Evolutionary conservation across 1,284 basidiomycete genomes (phyloP).

Genomic region (Sparassis latifolia): DNA sequence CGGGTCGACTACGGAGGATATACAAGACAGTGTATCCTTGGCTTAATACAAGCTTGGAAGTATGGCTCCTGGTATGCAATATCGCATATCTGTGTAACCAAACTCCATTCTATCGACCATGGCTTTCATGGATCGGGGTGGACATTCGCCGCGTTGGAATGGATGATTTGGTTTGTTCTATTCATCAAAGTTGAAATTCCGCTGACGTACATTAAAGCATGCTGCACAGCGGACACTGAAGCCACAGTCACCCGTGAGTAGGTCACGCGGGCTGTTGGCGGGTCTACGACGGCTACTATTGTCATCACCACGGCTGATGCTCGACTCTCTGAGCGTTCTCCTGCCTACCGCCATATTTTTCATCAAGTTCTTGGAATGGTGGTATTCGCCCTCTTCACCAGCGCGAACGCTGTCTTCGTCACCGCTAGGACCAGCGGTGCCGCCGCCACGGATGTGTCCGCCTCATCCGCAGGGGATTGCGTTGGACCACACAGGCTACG

Average conservation of each 20-base stretch:
- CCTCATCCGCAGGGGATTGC: conserved; percentile 64
- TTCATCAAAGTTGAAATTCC: not conserved
- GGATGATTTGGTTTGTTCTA: conserved; percentile 61
- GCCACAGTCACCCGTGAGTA: conserved; percentile 15
- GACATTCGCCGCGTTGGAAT: conserved; percentile 74
- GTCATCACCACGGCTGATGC: conserved; percentile 52
- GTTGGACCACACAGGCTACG: conserved; percentile 61
- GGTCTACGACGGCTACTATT: conserved; percentile 40
- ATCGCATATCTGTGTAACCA: conserved; percentile 87
- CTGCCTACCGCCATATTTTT: conserved; percentile 93
- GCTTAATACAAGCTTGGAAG: conserved; percentile 70
- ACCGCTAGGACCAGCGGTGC: conserved; percentile 60
- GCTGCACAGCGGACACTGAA: conserved; percentile 22
- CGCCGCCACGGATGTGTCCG: conserved; percentile 67
- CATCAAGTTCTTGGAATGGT: conserved; percentile 98
- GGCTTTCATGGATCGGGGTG: conserved; percentile 81
- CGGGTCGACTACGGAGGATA: conserved; percentile 43
- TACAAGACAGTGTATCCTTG: conserved; percentile 82
- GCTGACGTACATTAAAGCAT: conserved; percentile 15
- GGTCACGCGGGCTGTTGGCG: conserved; percentile 30
- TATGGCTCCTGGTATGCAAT: conserved; percentile 81
- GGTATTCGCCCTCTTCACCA: conserved; percentile 96
- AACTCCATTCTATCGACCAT: conserved; percentile 87
- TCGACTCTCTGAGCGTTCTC: conserved; percentile 77
- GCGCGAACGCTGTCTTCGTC: conserved; percentile 56